Percentiles rank a stretch among this genome's conserved stretches.
phyloP scores from a whole-genome alignment of 2,329 filamentous ascomycete species.

The Ceratocystis destructans region DNA sequence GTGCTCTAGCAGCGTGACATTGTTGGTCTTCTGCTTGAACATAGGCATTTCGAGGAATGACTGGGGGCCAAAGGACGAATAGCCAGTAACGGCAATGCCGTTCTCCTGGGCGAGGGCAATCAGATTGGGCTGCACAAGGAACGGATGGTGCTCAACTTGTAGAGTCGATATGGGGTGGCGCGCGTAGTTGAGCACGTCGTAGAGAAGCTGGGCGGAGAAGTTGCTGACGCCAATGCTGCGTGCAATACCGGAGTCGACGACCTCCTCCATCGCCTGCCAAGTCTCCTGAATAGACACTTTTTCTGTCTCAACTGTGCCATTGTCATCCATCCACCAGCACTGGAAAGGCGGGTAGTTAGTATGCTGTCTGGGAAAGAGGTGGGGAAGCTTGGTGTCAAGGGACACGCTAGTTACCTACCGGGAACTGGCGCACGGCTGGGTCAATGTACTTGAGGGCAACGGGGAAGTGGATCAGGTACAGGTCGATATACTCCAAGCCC shows the following conservation, averaged over 20 bases:
- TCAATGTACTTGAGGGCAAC: conserved; percentile 76
- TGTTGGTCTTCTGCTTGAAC: conserved; percentile 35
- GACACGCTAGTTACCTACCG: conserved; percentile 36
- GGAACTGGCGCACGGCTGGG: conserved; percentile 64
- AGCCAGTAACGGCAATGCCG: conserved; percentile 64
- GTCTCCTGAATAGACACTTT: conserved; percentile 67
- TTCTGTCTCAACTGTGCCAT: conserved; percentile 12
- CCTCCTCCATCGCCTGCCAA: conserved; percentile 65
- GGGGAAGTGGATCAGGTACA: conserved; percentile 83
- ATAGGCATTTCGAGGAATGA: conserved; percentile 58
- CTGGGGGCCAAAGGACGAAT: conserved; percentile 70
- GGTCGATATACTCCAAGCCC: conserved; percentile 78
- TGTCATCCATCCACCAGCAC: conserved; percentile 18
- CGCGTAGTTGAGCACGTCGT: conserved; percentile 68
- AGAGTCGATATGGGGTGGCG: conserved; percentile 60
- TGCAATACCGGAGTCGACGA: conserved; percentile 55
- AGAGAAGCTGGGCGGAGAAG: conserved; percentile 64
- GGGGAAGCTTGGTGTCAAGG: too few relatives aligned
- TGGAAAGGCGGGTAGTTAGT: conserved; percentile 28
- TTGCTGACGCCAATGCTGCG: conserved; percentile 70
- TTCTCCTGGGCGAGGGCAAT: conserved; percentile 55
- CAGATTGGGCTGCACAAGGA: conserved; percentile 62
- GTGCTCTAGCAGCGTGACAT: conserved; percentile 57
- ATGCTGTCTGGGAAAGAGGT: conserved; percentile 17
- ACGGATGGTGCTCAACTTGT: conserved; percentile 85